These are phyloP conservation scores for Pythium sukuiense DNA, from an alignment of 352 stramenopile species.

Conservation along the genomic window DNA sequence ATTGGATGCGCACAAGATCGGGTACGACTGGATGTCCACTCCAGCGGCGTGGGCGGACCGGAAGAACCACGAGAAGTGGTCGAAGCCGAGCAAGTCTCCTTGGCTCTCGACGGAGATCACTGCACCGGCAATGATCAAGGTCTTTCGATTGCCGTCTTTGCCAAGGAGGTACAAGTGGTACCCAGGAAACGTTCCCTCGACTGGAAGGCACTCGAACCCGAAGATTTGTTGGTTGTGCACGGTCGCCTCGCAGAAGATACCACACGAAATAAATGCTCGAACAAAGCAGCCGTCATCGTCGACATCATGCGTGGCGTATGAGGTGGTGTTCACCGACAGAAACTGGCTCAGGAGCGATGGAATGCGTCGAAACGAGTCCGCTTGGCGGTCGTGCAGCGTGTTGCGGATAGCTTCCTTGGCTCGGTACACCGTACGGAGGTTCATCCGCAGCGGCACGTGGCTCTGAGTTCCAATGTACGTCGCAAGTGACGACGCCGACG, in stretches of 20 bases:
- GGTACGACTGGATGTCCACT: conserved; percentile 42
- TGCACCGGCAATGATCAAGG: conserved; percentile 41
- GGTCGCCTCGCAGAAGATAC: conserved; percentile 40
- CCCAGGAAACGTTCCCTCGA: conserved; percentile 41
- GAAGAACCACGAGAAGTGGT: conserved; percentile 62
- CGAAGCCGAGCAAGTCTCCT: conserved; percentile 31
- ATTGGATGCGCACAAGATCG: conserved; percentile 44
- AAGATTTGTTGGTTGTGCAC: conserved; percentile 57
- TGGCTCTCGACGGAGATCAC: conserved; percentile 24
- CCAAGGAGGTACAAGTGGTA: conserved; percentile 50
- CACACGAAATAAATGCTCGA: conserved; percentile 48
- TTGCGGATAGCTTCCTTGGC: conserved; percentile 49
- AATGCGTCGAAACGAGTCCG: conserved; percentile 43
- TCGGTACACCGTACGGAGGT: conserved; percentile 58
- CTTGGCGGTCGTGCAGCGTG: conserved; percentile 33
- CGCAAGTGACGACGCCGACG: conserved; percentile 38
- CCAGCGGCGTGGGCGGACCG: conserved; percentile 33
- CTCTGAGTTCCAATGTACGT: conserved; percentile 33
- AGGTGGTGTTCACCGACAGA: conserved; percentile 37
- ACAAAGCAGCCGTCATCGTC: conserved; percentile 37
- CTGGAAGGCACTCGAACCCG: conserved; percentile 40
- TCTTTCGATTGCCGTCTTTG: conserved; percentile 55
- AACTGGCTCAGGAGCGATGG: conserved; percentile 43
- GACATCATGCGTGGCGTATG: conserved; percentile 28
- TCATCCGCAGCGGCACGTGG: conserved; percentile 25